Evolutionary conservation across 2,329 filamentous ascomycete species (phyloP).

Genomic region (Myriosclerotinia curreyana): DNA sequence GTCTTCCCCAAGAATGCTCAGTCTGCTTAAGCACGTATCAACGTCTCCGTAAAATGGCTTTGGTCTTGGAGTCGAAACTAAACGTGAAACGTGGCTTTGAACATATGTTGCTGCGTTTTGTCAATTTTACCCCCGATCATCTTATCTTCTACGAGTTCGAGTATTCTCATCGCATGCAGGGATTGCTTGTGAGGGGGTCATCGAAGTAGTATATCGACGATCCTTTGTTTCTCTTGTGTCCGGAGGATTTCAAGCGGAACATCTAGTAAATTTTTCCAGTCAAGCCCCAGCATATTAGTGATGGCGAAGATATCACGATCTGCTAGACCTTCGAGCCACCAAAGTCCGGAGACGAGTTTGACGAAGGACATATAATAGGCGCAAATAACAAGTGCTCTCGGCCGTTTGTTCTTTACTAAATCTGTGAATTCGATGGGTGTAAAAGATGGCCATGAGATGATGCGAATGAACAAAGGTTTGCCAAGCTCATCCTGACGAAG

Average conservation of each 20-base stretch:
- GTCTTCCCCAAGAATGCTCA: background rate
- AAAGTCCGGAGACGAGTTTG: constrained; percentile 27
- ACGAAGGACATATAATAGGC: constrained; percentile 30
- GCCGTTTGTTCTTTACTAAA: constrained; percentile 24
- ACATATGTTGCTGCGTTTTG: background rate
- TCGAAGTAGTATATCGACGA: constrained; percentile 34
- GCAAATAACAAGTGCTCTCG: constrained; percentile 29
- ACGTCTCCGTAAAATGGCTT: background rate
- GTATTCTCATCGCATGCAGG: background rate
- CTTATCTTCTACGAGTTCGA: background rate
- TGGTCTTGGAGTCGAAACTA: background rate
- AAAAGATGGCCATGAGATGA: constrained; percentile 34
- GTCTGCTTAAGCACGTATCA: background rate
- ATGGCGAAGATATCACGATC: constrained; percentile 27
- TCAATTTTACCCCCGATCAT: background rate
- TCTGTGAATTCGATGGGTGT: constrained; percentile 18
- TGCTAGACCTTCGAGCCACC: constrained; percentile 30
- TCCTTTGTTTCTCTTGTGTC: constrained; percentile 21
- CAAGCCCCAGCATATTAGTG: constrained; percentile 15
- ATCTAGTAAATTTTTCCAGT: constrained; percentile 24
- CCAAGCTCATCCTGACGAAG: constrained; percentile 32
- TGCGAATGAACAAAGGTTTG: constrained; percentile 29
- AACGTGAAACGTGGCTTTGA: background rate
- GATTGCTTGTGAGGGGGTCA: background rate
- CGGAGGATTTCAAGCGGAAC: constrained; percentile 23